Conservation (phyloP, 257 asterid genomes). For the Scutellaria galericulata region DNA sequence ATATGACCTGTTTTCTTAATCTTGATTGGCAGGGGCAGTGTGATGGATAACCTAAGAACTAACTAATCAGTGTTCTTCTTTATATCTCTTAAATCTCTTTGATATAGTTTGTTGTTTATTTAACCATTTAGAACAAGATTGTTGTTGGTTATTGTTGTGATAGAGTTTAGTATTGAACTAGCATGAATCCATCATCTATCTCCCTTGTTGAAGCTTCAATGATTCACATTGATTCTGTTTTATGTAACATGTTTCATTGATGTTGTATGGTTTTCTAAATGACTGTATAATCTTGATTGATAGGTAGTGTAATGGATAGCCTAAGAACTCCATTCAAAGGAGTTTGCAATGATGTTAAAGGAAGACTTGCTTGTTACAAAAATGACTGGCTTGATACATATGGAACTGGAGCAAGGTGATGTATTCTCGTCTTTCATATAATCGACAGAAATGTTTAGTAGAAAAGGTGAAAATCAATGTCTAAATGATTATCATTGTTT, state of each 20-base stretch:
- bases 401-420: conserved; percentile 54
- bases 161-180: no score
- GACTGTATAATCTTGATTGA: conserved; percentile 5
- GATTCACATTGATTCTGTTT: not conserved
- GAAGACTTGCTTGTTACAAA: conserved; percentile 60
- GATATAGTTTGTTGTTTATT: not conserved
- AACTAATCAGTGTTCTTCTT: no score
- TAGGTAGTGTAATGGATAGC: conserved; percentile 42
- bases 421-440: not conserved
- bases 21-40: not conserved
- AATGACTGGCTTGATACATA: conserved; percentile 59
- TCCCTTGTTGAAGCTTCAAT: not conserved
- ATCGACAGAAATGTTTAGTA: not conserved
- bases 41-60: no score
- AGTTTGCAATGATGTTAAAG: conserved; percentile 50
- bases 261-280: not conserved
- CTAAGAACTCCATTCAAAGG: conserved; percentile 54
- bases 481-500: conserved; percentile 4
- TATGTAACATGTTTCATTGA: not conserved
- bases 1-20: not conserved
- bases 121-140: not conserved
- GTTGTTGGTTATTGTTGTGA: no score
- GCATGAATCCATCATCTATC: no score
- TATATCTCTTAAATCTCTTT: not conserved
- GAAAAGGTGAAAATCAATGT: not conserved